Conservation (phyloP, 163 green algal species). For the Picocystis sp. region DNA sequence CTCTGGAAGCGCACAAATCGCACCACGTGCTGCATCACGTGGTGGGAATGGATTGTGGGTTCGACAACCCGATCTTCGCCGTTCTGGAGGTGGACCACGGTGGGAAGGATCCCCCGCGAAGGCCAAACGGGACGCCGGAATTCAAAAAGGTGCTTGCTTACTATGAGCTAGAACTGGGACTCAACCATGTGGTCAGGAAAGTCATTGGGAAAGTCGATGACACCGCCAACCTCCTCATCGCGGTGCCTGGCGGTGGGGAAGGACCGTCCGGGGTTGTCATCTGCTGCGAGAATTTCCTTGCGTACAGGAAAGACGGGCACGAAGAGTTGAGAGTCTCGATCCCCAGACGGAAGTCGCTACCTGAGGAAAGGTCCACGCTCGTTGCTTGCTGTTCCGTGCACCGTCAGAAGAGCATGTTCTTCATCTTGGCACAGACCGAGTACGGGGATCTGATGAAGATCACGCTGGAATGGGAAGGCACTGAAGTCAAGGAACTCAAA, state of each 20-base stretch:
- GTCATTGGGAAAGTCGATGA: slow-evolving; percentile 54
- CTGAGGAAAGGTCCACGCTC: slow-evolving; percentile 68
- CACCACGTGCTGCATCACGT: slow-evolving; percentile 63
- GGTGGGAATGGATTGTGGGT: slow-evolving; percentile 78
- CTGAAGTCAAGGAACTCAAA: slow-evolving; percentile 35
- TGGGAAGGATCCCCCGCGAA: background rate
- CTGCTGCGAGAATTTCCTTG: slow-evolving; percentile 92
- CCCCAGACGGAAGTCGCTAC: slow-evolving; percentile 61
- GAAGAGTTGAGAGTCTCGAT: slow-evolving; percentile 74
- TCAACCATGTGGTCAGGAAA: slow-evolving; percentile 82
- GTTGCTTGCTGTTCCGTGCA: slow-evolving; percentile 66
- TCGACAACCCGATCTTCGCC: slow-evolving; percentile 98
- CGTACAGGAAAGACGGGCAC: slow-evolving; percentile 63
- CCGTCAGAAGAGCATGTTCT: slow-evolving; percentile 77
- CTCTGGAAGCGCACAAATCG: slow-evolving; percentile 65
- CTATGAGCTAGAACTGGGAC: slow-evolving; percentile 96
- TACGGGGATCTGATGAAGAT: slow-evolving; percentile 99
- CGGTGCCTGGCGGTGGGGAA: slow-evolving; percentile 82
- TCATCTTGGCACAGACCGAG: slow-evolving; percentile 90
- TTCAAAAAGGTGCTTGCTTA: slow-evolving; percentile 89
- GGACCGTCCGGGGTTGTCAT: slow-evolving; percentile 75
- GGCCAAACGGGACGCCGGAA: slow-evolving; percentile 15
- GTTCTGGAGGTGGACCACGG: slow-evolving; percentile 94
- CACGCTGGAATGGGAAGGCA: slow-evolving; percentile 40
- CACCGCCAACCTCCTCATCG: slow-evolving; percentile 84